phyloP scores from a whole-genome alignment of 306 rosid genomes.

The Fagus sylvatica region DNA sequence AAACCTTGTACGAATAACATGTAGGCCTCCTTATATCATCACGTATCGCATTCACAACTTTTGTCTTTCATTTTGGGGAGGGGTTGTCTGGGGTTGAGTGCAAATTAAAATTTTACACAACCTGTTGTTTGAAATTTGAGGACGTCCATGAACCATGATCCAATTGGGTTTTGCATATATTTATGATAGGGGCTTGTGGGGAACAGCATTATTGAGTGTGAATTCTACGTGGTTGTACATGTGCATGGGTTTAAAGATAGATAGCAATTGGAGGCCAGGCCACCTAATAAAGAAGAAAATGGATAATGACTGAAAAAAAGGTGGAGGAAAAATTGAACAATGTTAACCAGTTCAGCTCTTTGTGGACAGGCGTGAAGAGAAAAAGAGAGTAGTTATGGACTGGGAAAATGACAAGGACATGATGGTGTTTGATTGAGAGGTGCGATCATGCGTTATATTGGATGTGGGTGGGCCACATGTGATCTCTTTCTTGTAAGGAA shows the following conservation, averaged over 20 bases:
- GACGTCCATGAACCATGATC: constrained; percentile 1
- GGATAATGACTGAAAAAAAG: constrained; percentile 18
- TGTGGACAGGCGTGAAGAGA: constrained; percentile 35
- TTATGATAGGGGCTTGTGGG: constrained; percentile 32
- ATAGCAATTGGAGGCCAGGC: constrained; percentile 7
- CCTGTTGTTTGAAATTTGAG: constrained; percentile 1
- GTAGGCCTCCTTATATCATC: constrained; percentile 13
- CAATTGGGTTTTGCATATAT: constrained; percentile 17
- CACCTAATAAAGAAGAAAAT: not conserved
- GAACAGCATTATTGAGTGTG: constrained; percentile 40
- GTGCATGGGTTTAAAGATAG: constrained; percentile 26
- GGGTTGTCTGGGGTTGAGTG: no score
- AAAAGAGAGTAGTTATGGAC: constrained; percentile 9
- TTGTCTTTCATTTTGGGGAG: no score
- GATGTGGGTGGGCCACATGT: constrained; percentile 23
- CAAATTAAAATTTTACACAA: not conserved
- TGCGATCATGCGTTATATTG: not conserved
- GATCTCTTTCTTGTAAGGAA: constrained; percentile 25
- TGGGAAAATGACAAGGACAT: constrained; percentile 34
- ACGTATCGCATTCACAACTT: constrained; percentile 20
- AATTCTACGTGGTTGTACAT: constrained; percentile 33
- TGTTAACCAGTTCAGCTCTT: constrained; percentile 12
- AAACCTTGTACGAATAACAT: constrained; percentile 21
- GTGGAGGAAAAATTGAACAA: constrained; percentile 11
- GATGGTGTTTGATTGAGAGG: constrained; percentile 16